phyloP scores from a whole-genome alignment of 768 basidiomycete genomes.

The Serpula lacrymans region DNA sequence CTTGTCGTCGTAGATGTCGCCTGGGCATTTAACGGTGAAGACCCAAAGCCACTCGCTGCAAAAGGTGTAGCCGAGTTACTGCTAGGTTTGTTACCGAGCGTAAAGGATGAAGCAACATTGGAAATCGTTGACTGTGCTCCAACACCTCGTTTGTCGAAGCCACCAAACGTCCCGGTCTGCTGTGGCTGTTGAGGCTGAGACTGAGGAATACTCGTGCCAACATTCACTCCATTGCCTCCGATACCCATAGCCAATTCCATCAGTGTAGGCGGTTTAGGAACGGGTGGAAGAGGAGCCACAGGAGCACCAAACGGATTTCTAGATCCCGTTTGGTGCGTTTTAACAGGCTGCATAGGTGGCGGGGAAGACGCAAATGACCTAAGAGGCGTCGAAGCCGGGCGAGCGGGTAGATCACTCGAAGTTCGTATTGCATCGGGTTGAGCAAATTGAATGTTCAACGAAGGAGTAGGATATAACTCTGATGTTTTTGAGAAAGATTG shows the following conservation, averaged over 20 bases:
- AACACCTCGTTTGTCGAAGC: conserved; percentile 32
- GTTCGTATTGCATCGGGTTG: conserved; percentile 1
- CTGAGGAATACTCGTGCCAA: conserved; percentile 23
- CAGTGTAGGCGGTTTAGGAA: conserved; percentile 77
- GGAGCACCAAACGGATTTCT: conserved; percentile 92
- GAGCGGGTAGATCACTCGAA: conserved; percentile 37
- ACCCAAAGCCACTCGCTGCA: conserved; percentile 13
- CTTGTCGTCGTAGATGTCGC: conserved; percentile 34
- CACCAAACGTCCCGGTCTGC: conserved; percentile 27
- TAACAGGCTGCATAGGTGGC: conserved; percentile 59
- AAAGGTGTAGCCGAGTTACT: conserved; percentile 9
- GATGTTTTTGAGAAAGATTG: conserved; percentile 10
- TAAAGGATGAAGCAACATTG: conserved; percentile 72
- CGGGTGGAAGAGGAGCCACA: conserved; percentile 53
- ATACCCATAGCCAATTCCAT: conserved; percentile 68
- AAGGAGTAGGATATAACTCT: conserved; percentile 5
- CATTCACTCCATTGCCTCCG: conserved; percentile 19
- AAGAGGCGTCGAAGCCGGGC: conserved; percentile 74
- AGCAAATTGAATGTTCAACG: conserved; percentile 6
- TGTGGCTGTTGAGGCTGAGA: conserved; percentile 25
- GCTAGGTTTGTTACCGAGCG: conserved; percentile 37
- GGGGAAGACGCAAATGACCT: conserved; percentile 38
- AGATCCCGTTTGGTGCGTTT: conserved; percentile 89
- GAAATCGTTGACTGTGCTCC: conserved; percentile 50
- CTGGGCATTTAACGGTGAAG: conserved; percentile 25